Conservation (phyloP, 805 yeast species). For the Yamadazyma nakazawae region DNA sequence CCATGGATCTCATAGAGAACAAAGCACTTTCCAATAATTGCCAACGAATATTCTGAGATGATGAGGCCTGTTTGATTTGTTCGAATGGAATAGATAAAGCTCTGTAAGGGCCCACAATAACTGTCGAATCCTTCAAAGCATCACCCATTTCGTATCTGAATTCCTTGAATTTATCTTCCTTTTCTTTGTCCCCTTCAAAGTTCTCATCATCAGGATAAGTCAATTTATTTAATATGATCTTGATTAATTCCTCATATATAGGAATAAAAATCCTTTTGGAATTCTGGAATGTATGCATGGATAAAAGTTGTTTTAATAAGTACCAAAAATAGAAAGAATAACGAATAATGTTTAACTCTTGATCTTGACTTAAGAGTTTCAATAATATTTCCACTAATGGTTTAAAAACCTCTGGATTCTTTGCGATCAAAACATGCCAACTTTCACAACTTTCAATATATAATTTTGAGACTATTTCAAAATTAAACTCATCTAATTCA, state of each 20-base stretch:
- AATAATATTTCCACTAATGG: conserved; percentile 72
- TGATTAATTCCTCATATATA: conserved; percentile 55
- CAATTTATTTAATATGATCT: conserved; percentile 62
- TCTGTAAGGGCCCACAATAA: conserved; percentile 72
- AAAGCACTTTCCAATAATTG: conserved; percentile 87
- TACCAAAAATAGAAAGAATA: conserved; percentile 95
- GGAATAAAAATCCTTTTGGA: conserved; percentile 51
- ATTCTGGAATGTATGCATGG: conserved; percentile 53
- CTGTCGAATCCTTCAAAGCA: conserved; percentile 93
- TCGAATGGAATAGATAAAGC: conserved; percentile 71
- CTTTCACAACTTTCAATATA: conserved; percentile 93
- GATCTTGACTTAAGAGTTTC: conserved; percentile 66
- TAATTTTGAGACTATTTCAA: conserved; percentile 68
- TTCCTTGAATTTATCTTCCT: conserved; percentile 88
- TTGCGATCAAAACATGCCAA: conserved; percentile 86
- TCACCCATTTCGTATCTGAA: conserved; percentile 97
- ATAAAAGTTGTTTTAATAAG: conserved; percentile 67
- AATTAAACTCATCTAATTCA: conserved; percentile 59
- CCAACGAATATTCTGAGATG: conserved; percentile 55
- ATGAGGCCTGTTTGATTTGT: conserved; percentile 45
- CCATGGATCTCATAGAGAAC: conserved; percentile 90
- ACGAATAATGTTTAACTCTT: conserved; percentile 84
- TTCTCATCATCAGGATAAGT: conserved; percentile 57
- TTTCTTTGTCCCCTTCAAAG: conserved; percentile 69
- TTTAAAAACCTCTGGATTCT: conserved; percentile 61